Evolutionary conservation across 352 stramenopile species (phyloP).

Genomic region (Pythium brachiatum): DNA sequence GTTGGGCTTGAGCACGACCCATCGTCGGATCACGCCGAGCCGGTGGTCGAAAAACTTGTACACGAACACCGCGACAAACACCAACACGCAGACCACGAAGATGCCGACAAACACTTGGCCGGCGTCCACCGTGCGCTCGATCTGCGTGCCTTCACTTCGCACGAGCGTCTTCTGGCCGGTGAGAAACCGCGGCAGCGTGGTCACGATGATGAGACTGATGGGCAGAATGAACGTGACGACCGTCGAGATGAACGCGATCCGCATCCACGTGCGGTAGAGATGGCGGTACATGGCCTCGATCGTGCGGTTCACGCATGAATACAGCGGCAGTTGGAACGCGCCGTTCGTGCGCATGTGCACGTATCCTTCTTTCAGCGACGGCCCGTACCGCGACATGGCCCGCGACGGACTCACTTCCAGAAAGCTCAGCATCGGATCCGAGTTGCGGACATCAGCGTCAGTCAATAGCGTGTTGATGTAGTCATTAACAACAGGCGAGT

Average conservation of each 20-base stretch:
- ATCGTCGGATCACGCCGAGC: constrained; percentile 80
- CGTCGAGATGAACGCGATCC: constrained; percentile 75
- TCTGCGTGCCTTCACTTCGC: constrained; percentile 33
- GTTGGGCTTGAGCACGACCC: constrained; percentile 84
- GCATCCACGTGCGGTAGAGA: constrained; percentile 85
- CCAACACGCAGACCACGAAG: constrained; percentile 42
- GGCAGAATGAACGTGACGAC: constrained; percentile 85
- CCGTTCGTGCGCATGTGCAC: constrained; percentile 89
- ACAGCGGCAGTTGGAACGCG: constrained; percentile 80
- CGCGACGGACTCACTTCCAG: constrained; percentile 78
- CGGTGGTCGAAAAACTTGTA: constrained; percentile 89
- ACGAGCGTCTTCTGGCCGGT: constrained; percentile 59
- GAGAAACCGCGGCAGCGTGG: constrained; percentile 67
- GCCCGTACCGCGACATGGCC: constrained; percentile 68
- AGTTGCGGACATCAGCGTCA: constrained; percentile 68
- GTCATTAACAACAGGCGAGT: constrained; percentile 71
- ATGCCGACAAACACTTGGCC: constrained; percentile 58
- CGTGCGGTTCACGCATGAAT: constrained; percentile 81
- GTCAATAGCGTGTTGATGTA: constrained; percentile 69
- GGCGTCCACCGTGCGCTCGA: constrained; percentile 50
- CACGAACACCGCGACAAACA: constrained; percentile 74
- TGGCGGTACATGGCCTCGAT: constrained; percentile 82
- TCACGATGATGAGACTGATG: constrained; percentile 67
- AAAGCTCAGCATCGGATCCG: constrained; percentile 74
- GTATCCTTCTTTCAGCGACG: constrained; percentile 84